Conservation (phyloP, 768 basidiomycete species). For the Serpula lacrymans region DNA sequence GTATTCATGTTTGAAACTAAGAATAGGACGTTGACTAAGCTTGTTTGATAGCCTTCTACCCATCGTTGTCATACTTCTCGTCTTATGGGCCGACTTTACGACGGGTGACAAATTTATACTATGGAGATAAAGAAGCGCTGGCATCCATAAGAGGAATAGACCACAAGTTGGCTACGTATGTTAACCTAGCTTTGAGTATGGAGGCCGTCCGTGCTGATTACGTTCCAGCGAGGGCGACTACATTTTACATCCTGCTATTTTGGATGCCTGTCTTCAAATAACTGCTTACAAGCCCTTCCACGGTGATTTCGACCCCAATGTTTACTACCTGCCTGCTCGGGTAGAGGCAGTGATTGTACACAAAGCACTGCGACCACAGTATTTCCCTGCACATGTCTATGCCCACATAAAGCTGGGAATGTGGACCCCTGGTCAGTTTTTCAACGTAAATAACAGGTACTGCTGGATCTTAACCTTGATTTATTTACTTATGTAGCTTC, state of each 20-base stretch:
- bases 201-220: neutral
- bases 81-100: slow-evolving; percentile 30
- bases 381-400: neutral
- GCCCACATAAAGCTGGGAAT: neutral
- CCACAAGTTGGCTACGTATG: slow-evolving; percentile 1
- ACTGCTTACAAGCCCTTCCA: slow-evolving; percentile 27
- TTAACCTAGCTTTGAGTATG: neutral
- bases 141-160: neutral
- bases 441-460: no score
- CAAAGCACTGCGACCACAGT: slow-evolving; percentile 12
- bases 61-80: slow-evolving; percentile 25
- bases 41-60: slow-evolving; percentile 29
- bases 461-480: no score
- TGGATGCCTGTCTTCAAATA: slow-evolving; percentile 35
- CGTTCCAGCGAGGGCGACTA: slow-evolving; percentile 18
- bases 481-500: no score
- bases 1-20: no score
- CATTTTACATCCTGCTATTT: slow-evolving; percentile 31
- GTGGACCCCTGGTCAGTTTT: slow-evolving; percentile 5
- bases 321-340: slow-evolving; percentile 31
- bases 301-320: slow-evolving; percentile 22
- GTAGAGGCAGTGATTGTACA: slow-evolving; percentile 11
- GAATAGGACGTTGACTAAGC: no score
- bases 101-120: slow-evolving; percentile 12
- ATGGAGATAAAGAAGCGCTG: neutral